These are phyloP conservation scores for Nakazawaea ernobii DNA, from an alignment of 805 yeast genomes.

Conservation along the genomic window DNA sequence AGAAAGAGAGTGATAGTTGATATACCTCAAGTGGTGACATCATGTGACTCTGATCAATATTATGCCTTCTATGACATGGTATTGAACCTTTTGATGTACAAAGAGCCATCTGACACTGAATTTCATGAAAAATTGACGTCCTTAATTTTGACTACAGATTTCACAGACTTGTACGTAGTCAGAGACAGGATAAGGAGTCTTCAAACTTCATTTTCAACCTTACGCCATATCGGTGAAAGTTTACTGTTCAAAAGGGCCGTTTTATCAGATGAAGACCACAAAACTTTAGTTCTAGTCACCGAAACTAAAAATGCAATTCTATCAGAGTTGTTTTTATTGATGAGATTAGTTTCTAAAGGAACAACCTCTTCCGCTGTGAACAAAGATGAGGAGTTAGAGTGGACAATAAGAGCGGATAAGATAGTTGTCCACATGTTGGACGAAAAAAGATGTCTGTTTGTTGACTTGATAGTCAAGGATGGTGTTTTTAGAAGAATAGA, in stretches of 20 bases:
- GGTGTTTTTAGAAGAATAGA: conserved; percentile 59
- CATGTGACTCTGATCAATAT: conserved; percentile 73
- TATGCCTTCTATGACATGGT: conserved; percentile 57
- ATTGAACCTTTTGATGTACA: conserved; percentile 60
- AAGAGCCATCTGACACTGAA: conserved; percentile 62
- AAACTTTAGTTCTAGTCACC: conserved; percentile 32
- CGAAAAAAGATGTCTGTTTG: conserved; percentile 52
- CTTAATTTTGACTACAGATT: conserved; percentile 63
- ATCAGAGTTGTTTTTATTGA: conserved; percentile 37
- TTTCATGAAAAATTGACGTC: conserved; percentile 58
- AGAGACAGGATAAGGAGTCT: conserved; percentile 40
- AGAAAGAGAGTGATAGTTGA: conserved; percentile 52
- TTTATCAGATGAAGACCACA: conserved; percentile 42
- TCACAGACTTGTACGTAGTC: conserved; percentile 51
- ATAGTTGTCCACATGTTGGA: conserved; percentile 66
- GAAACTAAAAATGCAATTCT: conserved; percentile 29
- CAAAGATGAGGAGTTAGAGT: conserved; percentile 40
- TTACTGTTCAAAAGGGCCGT: conserved; percentile 42
- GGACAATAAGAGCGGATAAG: conserved; percentile 63
- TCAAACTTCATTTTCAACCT: conserved; percentile 40
- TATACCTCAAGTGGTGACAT: conserved; percentile 61
- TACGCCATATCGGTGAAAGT: conserved; percentile 38
- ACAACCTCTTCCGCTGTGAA: conserved; percentile 13
- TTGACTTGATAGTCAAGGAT: conserved; percentile 63
- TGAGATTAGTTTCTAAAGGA: conserved; percentile 30